Evolutionary conservation across 2,329 filamentous ascomycete genomes (phyloP), one percentile per base, ranked within the genome.

Genomic region (Elsinoe fawcettii): DNA sequence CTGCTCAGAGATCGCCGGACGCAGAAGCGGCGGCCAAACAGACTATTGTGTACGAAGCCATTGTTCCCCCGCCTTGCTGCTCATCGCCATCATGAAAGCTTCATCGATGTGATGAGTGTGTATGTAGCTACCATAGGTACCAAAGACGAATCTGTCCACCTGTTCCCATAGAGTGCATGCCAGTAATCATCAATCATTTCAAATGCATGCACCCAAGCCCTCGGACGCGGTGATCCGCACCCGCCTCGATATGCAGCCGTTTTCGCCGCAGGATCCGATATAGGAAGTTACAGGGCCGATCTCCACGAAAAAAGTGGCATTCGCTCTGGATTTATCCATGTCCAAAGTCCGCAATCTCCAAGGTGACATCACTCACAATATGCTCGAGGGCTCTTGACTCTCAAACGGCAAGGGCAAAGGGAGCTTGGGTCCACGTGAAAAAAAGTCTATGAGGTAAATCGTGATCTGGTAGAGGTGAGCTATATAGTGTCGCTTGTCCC

Each of bases 341-440:
- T 23, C 32, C 49, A 37, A 53, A 53, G 49, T 53, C 49, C 49
- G 49, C 22, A 53, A 53, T 39, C 32, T 53, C 49, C 49, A n/a
- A 53, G 3, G 32, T 53, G 49, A 53, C 49, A 39, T 53, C 49
- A 39, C 25, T n/a, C 25, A 22, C 12, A 51, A 32, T 20, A 51
- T 46, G 18, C 41, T 46, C 22, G 18, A 46, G 41, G 25, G 41
- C 41, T 46, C 41, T 46, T 37, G 22, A 16, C 9, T 44, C n/a
- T 44, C 41, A 44, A 44, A 44, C 41, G 41, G 46, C 16, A 5
- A 9, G 27, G 25, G 16, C 25, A 51, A 18, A 5, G 46, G 16
- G 30, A 46, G 41, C 41, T 46, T 11, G 23, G 41, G 22, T 12
- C 23, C 23, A 46, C 20, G 14, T 3, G 11, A 20, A 25, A 25